A percentile compares a stretch with the other conserved stretches of the same genome.
Conservation (phyloP, 2,329 filamentous ascomycete genomes). For the Paraphoma sp. region DNA sequence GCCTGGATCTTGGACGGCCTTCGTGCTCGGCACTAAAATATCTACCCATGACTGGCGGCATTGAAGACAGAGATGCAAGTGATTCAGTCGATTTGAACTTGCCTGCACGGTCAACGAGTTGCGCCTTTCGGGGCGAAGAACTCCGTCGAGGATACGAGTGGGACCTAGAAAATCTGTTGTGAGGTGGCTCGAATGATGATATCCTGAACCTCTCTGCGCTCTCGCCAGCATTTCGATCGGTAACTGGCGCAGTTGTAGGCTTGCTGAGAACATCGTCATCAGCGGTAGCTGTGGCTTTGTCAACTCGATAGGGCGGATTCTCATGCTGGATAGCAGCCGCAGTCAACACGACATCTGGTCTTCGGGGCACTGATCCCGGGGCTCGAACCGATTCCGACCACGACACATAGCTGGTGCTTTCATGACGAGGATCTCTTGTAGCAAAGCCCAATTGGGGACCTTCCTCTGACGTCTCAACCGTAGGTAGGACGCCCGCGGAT, state of each 20-base stretch:
- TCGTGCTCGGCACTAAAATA: background rate
- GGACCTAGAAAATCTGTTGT: conserved; percentile 23
- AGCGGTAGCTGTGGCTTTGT: conserved; percentile 2
- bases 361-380: conserved; percentile 21
- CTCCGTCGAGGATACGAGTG: conserved; percentile 30
- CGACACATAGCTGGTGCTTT: conserved; percentile 46
- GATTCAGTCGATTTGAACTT: conserved; percentile 9
- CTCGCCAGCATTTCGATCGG: conserved; percentile 10
- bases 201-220: conserved; percentile 16
- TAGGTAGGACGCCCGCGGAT: conserved; percentile 27
- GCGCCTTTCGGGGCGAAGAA: conserved; percentile 23
- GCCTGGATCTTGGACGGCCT: no score
- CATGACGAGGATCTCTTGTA: conserved; percentile 38
- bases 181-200: conserved; percentile 26
- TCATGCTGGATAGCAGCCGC: conserved; percentile 6
- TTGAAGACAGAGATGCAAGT: conserved; percentile 21
- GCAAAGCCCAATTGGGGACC: conserved; percentile 47
- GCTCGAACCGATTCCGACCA: conserved; percentile 51
- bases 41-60: conserved; percentile 17
- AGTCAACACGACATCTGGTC: conserved; percentile 6
- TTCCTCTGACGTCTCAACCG: conserved; percentile 43
- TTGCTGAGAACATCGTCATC: conserved; percentile 10
- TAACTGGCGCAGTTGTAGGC: conserved; percentile 8
- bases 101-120: conserved; percentile 17
- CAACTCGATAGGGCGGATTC: background rate